Percentiles rank a stretch among this genome's conserved stretches.
Conservation (phyloP, 768 basidiomycete species). For the Strobilomyces dryophilus region DNA sequence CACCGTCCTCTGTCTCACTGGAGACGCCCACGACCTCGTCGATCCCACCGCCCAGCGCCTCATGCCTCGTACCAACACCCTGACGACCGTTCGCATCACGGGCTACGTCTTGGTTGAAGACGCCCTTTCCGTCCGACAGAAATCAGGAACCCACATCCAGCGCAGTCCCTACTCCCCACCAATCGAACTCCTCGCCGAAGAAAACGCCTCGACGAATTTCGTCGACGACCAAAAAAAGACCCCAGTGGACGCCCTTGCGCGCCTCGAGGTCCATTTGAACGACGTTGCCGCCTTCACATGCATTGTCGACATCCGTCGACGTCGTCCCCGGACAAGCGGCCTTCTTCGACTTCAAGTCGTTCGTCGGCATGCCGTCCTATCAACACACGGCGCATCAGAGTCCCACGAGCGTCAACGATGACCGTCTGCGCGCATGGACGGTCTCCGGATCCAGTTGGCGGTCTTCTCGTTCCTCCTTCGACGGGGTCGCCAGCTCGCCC, state of each 20-base stretch:
- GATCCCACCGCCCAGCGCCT: slow-evolving; percentile 38
- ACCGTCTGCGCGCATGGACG: slow-evolving; percentile 65
- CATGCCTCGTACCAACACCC: slow-evolving; percentile 53
- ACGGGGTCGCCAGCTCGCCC: not conserved
- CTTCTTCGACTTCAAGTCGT: slow-evolving; percentile 9
- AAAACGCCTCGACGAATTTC: slow-evolving; percentile 33
- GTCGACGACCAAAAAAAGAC: slow-evolving; percentile 16
- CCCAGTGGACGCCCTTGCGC: slow-evolving; percentile 28
- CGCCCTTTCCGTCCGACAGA: slow-evolving; percentile 54
- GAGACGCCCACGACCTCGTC: slow-evolving; percentile 47
- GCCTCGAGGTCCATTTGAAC: slow-evolving; percentile 40
- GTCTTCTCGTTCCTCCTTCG: not conserved
- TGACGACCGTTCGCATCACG: slow-evolving; percentile 47
- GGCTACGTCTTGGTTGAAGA: slow-evolving; percentile 52
- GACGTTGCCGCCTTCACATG: slow-evolving; percentile 55
- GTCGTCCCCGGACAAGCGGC: slow-evolving; percentile 49
- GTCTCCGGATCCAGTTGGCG: slow-evolving; percentile 37
- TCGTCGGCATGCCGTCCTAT: slow-evolving; percentile 47
- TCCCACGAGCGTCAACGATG: slow-evolving; percentile 53
- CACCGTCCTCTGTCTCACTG: slow-evolving; percentile 62
- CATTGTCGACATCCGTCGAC: slow-evolving; percentile 30
- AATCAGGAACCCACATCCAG: slow-evolving; percentile 25
- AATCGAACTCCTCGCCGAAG: slow-evolving; percentile 49
- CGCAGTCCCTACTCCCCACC: slow-evolving; percentile 60
- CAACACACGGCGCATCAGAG: slow-evolving; percentile 51